phyloP scores from a whole-genome alignment of 2,329 filamentous ascomycete species.

The Cordyceps tenuipes region DNA sequence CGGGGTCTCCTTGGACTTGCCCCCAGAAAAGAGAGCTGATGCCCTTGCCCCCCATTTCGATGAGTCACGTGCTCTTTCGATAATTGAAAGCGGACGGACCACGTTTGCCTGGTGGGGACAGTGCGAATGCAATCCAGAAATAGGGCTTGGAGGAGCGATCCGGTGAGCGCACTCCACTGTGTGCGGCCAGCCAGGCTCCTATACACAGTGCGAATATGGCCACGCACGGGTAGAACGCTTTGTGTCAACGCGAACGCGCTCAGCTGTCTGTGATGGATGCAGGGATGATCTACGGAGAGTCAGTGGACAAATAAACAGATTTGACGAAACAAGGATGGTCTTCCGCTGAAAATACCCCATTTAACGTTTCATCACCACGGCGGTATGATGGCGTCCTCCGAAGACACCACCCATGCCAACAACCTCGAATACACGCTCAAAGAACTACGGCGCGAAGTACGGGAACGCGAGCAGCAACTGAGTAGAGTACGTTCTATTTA shows the following conservation, averaged over 20 bases:
- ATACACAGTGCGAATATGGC: neutral
- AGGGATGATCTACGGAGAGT: no score
- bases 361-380: neutral
- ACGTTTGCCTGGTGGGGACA: neutral
- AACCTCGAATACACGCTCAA: constrained; percentile 59
- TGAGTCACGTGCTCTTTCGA: neutral
- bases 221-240: neutral
- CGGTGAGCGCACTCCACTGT: neutral
- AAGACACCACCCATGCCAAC: constrained; percentile 25
- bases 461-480: constrained; percentile 44
- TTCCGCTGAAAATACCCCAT: neutral
- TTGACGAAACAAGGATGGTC: neutral
- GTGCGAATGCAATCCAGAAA: neutral
- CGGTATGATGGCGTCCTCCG: constrained; percentile 14
- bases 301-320: neutral
- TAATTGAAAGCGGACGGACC: neutral
- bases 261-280: neutral
- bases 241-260: neutral
- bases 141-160: neutral
- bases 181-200: neutral
- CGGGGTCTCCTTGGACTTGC: neutral
- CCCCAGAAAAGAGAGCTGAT: neutral
- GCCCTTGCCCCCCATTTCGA: neutral
- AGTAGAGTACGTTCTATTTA: constrained; percentile 29
- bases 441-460: constrained; percentile 53